Evolutionary conservation across 306 rosid species (phyloP).

Genomic region (Cicer judaicum): DNA sequence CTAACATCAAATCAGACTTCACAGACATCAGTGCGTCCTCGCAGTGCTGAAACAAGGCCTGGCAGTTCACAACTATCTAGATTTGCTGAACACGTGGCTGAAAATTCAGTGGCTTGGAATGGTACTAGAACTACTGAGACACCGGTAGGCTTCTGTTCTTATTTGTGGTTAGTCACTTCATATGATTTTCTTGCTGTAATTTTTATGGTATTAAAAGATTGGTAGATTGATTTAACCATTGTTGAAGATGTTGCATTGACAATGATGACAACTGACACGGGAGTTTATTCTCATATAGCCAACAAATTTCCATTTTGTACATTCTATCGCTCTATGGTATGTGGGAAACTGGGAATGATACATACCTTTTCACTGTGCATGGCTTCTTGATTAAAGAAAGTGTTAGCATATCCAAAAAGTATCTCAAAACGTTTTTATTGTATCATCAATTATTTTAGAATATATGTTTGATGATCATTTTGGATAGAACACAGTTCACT

Average conservation of each 20-base stretch:
- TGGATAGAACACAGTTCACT: background rate
- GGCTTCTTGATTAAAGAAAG: conserved; percentile 12
- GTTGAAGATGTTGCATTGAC: conserved; percentile 11
- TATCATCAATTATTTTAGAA: background rate
- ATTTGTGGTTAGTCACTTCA: conserved; percentile 33
- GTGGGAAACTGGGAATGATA: background rate
- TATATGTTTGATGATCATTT: background rate
- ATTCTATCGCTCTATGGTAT: conserved; percentile 14
- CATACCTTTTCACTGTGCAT: background rate
- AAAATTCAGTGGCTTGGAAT: conserved; percentile 81
- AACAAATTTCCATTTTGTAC: conserved; percentile 8
- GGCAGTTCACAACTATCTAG: conserved; percentile 96
- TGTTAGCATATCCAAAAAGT: background rate
- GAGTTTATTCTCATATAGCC: conserved; percentile 22
- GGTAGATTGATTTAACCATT: background rate
- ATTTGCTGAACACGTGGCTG: conserved; percentile 79
- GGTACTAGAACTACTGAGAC: conserved; percentile 76
- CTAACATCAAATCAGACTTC: conserved; percentile 75
- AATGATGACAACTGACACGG: background rate
- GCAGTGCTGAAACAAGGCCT: conserved; percentile 96
- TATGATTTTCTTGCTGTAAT: background rate
- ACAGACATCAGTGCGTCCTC: conserved; percentile 79
- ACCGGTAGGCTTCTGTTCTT: conserved; percentile 60
- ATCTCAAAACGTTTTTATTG: background rate
- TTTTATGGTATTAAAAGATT: conserved; percentile 26